Evolutionary conservation across 148 eudicot genomes (phyloP), one percentile per base, ranked within the genome.

Genomic region (Cornus florida): DNA sequence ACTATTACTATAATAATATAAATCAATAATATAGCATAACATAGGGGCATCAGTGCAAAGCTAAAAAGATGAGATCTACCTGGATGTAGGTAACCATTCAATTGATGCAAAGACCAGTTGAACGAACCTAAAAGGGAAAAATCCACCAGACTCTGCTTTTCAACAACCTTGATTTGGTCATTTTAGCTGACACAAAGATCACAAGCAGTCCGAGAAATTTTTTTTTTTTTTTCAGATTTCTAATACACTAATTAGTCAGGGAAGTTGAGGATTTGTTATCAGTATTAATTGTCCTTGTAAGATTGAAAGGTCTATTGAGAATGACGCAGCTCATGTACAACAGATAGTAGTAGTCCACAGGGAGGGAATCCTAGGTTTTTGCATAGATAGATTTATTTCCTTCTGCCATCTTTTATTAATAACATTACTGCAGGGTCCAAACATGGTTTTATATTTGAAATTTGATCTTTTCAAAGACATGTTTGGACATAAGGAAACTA

Each of bases 361-460:
- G 69, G 70, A 75, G 77, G 48, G 77, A 75, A 75, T 75, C 77
- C 77, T 75, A 75, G 77, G 77, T 35, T 43, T 57, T 8, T 57
- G 19, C 20, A 6, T 5, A 6, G 48, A 43, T 2, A 57, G 17
- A 1, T 57, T 57, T 57, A 19, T 57, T 57, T 57, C 20, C 20
- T 57, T 57, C 62, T 13, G 0, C 14, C 17, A 57, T 57, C 19
- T 70, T 43, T 43, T 43, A 19, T 41, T 70, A 38, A 6, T 19
- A 17, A 39, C 4, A 19, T 19, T 10, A 41, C 73, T 41, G 56
- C 28, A 1, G 13, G 53, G 50, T 43, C 41, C 53, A 38, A 41
- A 41, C 20, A 39, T 39, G 10, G 7, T 43, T 43, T 43, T 43
- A 43, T 43, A 43, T 43, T 43, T 43, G 9, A 43, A 43, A 43